Base-by-base conservation (phyloP, 169 alveolate species). In the Cyclospora cayetanensis region DNA sequence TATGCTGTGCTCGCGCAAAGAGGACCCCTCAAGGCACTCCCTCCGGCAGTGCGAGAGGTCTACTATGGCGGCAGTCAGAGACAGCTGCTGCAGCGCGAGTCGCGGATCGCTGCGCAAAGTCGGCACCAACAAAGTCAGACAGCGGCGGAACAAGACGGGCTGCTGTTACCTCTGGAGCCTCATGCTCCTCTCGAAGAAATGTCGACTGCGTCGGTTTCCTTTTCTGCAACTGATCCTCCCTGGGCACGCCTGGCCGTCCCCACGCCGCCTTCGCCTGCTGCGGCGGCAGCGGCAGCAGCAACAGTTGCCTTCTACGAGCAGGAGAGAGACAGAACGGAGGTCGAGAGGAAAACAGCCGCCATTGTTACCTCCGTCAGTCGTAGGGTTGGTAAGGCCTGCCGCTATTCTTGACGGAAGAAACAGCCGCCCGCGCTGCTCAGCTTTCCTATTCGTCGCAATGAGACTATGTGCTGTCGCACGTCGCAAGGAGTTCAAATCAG, bases 231-330 rank as follows among this genome's bases (percentile, higher is more conserved):
- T 55, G 70, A 25, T 31, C 35, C 70, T 55, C 27, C 22, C n/a
- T n/a, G n/a, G n/a, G n/a, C n/a, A n/a, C n/a, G n/a, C n/a, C n/a
- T n/a, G n/a, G n/a, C n/a, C n/a, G n/a, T n/a, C n/a, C n/a, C n/a
- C n/a, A n/a, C 70, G 0, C 70, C 70, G 22, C 27, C 70, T 55
- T 25, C 70, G 22, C 11, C n/a, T n/a, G n/a, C 70, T 11, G 70
- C 70, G 4, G 70, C 70, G 4, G 70, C 70, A n/a, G 70, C 70
- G 22, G 70, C 70, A n/a, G 70, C 70, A n/a, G 70, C 70, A n/a
- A 31, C 27, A n/a, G 70, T 31, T 55, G 70, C 70, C 27, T 63
- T 63, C 18, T 63, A 63, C 18, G 7, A 25, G 18, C 2, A 25
- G 2, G 18, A 3, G 2, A 4, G 31, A 0, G 37, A 18, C 7